Conservation (phyloP, 257 asterid genomes). For the Eucommia ulmoides region DNA sequence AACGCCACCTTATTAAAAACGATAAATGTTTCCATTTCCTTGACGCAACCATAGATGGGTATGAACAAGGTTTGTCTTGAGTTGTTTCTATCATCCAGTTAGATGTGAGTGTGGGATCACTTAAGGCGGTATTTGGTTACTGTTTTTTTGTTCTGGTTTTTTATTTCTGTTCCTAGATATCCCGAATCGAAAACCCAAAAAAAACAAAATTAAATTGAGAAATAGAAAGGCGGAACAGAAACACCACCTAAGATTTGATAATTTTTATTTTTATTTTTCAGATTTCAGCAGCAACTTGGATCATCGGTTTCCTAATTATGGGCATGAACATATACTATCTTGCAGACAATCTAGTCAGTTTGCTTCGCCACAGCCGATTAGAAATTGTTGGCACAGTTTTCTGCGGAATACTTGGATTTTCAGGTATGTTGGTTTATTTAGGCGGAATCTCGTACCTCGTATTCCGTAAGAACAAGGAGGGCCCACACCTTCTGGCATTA, state of each 20-base stretch:
- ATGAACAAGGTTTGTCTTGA: not conserved
- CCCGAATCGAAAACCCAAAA: no score
- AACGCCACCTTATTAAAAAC: no score
- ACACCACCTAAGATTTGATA: no score
- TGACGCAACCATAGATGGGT: not conserved
- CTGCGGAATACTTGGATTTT: constrained; percentile 59
- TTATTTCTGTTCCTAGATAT: no score
- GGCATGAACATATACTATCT: constrained; percentile 75
- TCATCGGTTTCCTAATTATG: constrained; percentile 68
- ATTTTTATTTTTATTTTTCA: constrained; percentile 13
- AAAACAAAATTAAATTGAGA: no score
- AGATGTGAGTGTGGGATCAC: no score
- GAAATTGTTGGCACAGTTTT: constrained; percentile 24
- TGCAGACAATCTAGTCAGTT: constrained; percentile 40
- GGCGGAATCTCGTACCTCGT: constrained; percentile 56
- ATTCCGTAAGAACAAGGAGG: constrained; percentile 48
- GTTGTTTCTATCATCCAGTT: not conserved
- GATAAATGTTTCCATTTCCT: no score
- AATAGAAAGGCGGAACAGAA: no score
- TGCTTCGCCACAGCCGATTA: constrained; percentile 47
- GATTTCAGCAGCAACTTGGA: constrained; percentile 74
- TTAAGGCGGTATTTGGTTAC: no score
- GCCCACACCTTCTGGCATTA: constrained; percentile 49
- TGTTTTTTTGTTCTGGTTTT: no score
- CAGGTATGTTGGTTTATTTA: constrained; percentile 53